Evolutionary conservation across 257 asterid genomes (phyloP).

Genomic region (Pogostemon cablin): DNA sequence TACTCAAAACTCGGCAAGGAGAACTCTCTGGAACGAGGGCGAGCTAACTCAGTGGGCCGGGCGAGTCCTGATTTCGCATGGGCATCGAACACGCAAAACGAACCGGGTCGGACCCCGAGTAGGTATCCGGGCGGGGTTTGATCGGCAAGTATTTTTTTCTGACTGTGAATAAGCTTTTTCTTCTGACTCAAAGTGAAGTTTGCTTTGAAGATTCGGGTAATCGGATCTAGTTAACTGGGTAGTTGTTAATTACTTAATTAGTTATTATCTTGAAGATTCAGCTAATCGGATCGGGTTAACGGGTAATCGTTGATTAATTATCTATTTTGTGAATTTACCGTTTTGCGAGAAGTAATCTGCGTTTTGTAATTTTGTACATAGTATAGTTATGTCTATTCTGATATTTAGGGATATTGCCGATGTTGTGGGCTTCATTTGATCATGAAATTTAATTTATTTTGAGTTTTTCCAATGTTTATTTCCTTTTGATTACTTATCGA

Average conservation of each 20-base stretch:
- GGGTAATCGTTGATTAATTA: slow-evolving; percentile 23
- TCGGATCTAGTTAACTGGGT: slow-evolving; percentile 28
- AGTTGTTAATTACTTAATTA: slow-evolving; percentile 18
- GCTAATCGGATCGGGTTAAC: slow-evolving; percentile 26
- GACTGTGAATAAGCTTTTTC: slow-evolving; percentile 24
- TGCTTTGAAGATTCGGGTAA: slow-evolving; percentile 16
- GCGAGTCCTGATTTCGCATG: slow-evolving; percentile 35
- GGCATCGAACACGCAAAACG: slow-evolving; percentile 27
- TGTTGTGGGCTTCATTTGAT: slow-evolving; percentile 10
- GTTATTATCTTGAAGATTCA: background rate
- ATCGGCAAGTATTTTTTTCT: background rate
- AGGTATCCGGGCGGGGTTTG: background rate
- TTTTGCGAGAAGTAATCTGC: background rate
- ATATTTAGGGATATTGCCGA: background rate
- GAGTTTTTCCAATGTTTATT: background rate
- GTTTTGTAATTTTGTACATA: slow-evolving; percentile 33
- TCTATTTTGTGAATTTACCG: slow-evolving; percentile 31
- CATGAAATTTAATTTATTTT: slow-evolving; percentile 8
- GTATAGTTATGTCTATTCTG: background rate
- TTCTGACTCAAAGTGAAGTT: slow-evolving; percentile 27
- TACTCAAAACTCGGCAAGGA: slow-evolving; percentile 77
- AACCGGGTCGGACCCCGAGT: slow-evolving; percentile 26
- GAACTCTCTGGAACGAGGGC: slow-evolving; percentile 65
- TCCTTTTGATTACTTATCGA: no score
- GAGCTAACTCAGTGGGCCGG: slow-evolving; percentile 28